Percentiles rank a stretch among this genome's conserved stretches.
Conservation (phyloP, 1,139 yeast genomes). For the Kodamaea anthophila region DNA sequence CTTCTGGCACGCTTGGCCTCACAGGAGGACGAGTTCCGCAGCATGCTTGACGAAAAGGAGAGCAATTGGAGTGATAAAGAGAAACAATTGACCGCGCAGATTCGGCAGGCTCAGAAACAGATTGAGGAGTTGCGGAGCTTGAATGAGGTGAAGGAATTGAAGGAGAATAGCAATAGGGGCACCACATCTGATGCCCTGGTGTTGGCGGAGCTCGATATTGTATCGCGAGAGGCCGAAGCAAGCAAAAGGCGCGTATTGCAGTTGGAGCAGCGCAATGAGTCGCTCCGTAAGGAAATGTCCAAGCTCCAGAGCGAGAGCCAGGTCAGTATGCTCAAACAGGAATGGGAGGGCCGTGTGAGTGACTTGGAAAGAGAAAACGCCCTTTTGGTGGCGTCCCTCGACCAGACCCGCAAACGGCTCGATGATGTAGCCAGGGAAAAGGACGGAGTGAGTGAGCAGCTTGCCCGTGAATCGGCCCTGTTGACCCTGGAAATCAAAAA, state of each 20-base stretch:
- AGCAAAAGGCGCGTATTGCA: slow-evolving; percentile 64
- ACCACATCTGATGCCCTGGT: slow-evolving; percentile 17
- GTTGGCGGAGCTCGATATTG: slow-evolving; percentile 54
- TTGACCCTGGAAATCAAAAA: slow-evolving; percentile 45
- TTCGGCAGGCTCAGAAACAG: slow-evolving; percentile 42
- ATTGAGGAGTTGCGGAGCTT: slow-evolving; percentile 51
- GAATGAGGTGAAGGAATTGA: slow-evolving; percentile 47
- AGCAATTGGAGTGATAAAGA: slow-evolving; percentile 54
- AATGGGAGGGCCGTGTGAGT: slow-evolving; percentile 36
- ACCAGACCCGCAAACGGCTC: slow-evolving; percentile 38
- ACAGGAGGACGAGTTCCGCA: slow-evolving; percentile 57
- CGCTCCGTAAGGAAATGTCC: slow-evolving; percentile 60
- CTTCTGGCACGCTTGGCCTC: slow-evolving; percentile 42
- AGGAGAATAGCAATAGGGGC: slow-evolving; percentile 32
- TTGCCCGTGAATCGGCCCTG: slow-evolving; percentile 42
- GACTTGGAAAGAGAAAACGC: slow-evolving; percentile 67
- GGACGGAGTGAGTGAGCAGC: slow-evolving; percentile 25
- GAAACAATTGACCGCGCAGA: slow-evolving; percentile 35
- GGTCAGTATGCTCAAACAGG: slow-evolving; percentile 26
- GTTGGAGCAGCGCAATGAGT: slow-evolving; percentile 73
- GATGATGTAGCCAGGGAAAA: slow-evolving; percentile 29
- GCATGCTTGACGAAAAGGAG: slow-evolving; percentile 58
- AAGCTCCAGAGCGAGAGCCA: slow-evolving; percentile 42
- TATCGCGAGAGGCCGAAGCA: slow-evolving; percentile 68
- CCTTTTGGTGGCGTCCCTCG: slow-evolving; percentile 56